These are phyloP conservation scores for Beauveria scarabaeidicola DNA, from an alignment of 2,329 filamentous ascomycete species.

Conservation along the genomic window DNA sequence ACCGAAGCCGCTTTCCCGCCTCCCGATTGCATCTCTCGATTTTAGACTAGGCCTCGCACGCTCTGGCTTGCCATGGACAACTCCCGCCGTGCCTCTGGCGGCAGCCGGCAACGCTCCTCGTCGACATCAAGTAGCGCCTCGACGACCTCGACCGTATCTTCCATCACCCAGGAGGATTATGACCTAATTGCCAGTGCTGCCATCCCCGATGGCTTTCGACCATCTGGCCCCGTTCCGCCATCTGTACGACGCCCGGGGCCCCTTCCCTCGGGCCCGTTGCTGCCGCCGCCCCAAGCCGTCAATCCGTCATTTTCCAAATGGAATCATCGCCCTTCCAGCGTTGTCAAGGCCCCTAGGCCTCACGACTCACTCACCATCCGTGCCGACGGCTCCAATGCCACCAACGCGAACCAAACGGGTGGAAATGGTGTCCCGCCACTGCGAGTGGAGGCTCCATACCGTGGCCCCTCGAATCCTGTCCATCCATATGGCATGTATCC, in stretches of 20 bases:
- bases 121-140: conserved; percentile 3
- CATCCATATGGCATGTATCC: conserved; percentile 82
- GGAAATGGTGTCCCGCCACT: conserved; percentile 27
- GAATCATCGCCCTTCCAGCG: conserved; percentile 42
- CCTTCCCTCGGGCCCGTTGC: conserved; percentile 12
- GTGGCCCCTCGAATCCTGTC: conserved; percentile 63
- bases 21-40: neutral
- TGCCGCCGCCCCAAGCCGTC: conserved; percentile 14
- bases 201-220: conserved; percentile 46
- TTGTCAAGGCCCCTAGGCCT: conserved; percentile 42
- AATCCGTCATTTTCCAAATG: conserved; percentile 19
- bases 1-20: neutral
- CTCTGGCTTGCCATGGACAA: conserved; percentile 3
- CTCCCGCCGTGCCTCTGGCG: conserved; percentile 4
- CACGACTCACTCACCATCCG: conserved; percentile 43
- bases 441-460: conserved; percentile 54
- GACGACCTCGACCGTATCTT: conserved; percentile 5
- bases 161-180: conserved; percentile 37
- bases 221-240: conserved; percentile 14
- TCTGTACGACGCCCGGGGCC: neutral
- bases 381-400: conserved; percentile 37
- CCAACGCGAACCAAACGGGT: conserved; percentile 25
- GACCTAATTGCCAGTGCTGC: conserved; percentile 40
- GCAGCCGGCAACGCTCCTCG: conserved; percentile 8
- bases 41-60: neutral